Evolutionary conservation across 352 stramenopile species (phyloP).

Genomic region (Globisporangium emineosum): DNA sequence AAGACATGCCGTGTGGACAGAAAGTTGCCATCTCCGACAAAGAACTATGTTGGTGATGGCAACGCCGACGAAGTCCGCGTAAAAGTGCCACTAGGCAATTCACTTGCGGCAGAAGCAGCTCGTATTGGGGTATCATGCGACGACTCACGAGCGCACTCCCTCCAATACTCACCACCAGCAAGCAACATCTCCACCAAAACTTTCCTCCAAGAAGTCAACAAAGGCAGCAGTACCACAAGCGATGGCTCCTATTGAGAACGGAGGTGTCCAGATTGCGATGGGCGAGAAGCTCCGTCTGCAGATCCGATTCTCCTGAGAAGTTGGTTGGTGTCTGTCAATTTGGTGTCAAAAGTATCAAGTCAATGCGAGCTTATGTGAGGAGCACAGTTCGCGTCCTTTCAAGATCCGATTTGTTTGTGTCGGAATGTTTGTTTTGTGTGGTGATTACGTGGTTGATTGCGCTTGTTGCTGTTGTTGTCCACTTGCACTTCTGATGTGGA

Average conservation of each 20-base stretch:
- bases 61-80: no score
- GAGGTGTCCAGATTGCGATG: constrained; percentile 32
- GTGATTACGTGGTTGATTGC: background rate
- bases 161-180: background rate
- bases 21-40: constrained; percentile 51
- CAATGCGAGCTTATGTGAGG: no score
- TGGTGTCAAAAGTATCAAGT: background rate
- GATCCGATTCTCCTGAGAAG: constrained; percentile 37
- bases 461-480: background rate
- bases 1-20: constrained; percentile 25
- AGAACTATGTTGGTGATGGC: no score
- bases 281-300: constrained; percentile 36
- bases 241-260: constrained; percentile 30
- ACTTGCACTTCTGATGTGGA: constrained; percentile 2
- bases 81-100: no score
- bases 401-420: background rate
- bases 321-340: background rate
- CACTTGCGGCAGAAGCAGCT: no score
- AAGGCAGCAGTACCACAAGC: no score
- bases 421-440: background rate
- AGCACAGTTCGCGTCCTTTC: background rate
- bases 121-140: no score
- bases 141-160: constrained; percentile 18
- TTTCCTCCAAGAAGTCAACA: background rate
- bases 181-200: background rate